phyloP scores from a whole-genome alignment of 495 filamentous ascomycete genomes.

The Evernia prunastri region DNA sequence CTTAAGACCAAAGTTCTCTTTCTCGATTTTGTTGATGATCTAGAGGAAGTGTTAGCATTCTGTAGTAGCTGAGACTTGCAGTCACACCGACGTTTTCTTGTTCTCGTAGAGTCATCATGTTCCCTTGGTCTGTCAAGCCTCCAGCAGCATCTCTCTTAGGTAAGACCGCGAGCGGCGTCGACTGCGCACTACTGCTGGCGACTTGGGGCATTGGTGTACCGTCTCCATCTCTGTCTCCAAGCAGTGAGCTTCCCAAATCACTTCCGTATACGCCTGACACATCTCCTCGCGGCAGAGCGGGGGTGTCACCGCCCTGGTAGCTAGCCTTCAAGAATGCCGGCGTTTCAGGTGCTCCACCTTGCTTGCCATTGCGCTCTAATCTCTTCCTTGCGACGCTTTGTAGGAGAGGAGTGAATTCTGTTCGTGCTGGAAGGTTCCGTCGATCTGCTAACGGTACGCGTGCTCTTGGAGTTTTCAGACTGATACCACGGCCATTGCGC shows the following conservation, averaged over 20 bases:
- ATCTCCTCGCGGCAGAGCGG: slow-evolving; percentile 52
- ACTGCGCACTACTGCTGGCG: slow-evolving; percentile 67
- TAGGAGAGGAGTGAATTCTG: slow-evolving; percentile 89
- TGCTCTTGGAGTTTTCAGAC: slow-evolving; percentile 63
- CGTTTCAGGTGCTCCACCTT: slow-evolving; percentile 53
- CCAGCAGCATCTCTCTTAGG: slow-evolving; percentile 54
- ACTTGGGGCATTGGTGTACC: slow-evolving; percentile 62
- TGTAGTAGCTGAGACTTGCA: background rate
- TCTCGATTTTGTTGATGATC: slow-evolving; percentile 90
- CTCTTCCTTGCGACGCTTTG: slow-evolving; percentile 84
- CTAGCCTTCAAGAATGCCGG: slow-evolving; percentile 59
- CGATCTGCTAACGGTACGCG: slow-evolving; percentile 60
- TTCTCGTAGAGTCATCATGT: slow-evolving; percentile 81
- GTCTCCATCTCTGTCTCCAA: slow-evolving; percentile 48
- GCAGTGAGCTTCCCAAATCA: slow-evolving; percentile 49
- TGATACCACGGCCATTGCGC: slow-evolving; percentile 53
- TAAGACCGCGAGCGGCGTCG: slow-evolving; percentile 68
- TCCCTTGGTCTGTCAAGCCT: slow-evolving; percentile 69
- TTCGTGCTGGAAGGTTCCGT: slow-evolving; percentile 57
- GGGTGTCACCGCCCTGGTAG: slow-evolving; percentile 58
- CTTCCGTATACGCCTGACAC: slow-evolving; percentile 63
- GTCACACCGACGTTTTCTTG: slow-evolving; percentile 68
- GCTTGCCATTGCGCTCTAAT: slow-evolving; percentile 54
- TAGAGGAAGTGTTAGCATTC: slow-evolving; percentile 26
- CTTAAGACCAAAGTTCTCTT: slow-evolving; percentile 93